Base-by-base conservation (phyloP, 495 filamentous ascomycete genomes). In the Podospora tetraspora region DNA sequence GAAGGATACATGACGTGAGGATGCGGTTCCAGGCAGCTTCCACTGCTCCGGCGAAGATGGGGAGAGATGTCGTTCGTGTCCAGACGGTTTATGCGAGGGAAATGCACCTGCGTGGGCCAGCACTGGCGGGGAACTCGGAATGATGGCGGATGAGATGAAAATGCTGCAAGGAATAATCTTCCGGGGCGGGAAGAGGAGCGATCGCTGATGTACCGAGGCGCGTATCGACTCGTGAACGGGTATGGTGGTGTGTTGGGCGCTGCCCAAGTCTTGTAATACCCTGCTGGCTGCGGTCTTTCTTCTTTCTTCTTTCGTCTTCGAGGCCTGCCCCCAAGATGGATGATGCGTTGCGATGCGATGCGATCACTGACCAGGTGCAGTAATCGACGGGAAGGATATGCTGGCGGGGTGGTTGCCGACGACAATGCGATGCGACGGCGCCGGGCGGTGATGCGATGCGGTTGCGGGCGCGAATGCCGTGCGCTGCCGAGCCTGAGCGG, bases 1-100 rank as follows among this genome's bases (percentile, higher is more conserved):
- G 83, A 68, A 52, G 43, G 43, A 75, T 85, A 85, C 84, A 86
- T 86, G 69, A 32, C 78, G 43, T n/a, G 34, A 30, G 13, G 5
- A 43, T 43, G 34, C n/a, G 43, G 8, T 8, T 7, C n/a, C 19
- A 72, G 66, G 73, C 72, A 72, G 32, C 63, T 43, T 62, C 64
- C 23, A 68, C 64, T 27, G 59, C 63, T 13, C 9, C n/a, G n/a
- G 65, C 58, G 66, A 37, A 66, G 25, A 52, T 57, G 69, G 56
- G 62, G 64, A 59, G n/a, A 58, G 13, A 27, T 27, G 5, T 52
- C 43, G 43, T 52, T 52, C 43, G 43, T 52, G 37, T 52, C 43
- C 43, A 52, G 61, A 71, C 63, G 68, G 62, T n/a, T 7, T 52
- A 52, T 52, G 43, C 16, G 43, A 12, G 43, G 16, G 16, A 12